These are phyloP conservation scores for Stramenopiles sp. DNA, from an alignment of 352 stramenopile species.

Conservation along the genomic window DNA sequence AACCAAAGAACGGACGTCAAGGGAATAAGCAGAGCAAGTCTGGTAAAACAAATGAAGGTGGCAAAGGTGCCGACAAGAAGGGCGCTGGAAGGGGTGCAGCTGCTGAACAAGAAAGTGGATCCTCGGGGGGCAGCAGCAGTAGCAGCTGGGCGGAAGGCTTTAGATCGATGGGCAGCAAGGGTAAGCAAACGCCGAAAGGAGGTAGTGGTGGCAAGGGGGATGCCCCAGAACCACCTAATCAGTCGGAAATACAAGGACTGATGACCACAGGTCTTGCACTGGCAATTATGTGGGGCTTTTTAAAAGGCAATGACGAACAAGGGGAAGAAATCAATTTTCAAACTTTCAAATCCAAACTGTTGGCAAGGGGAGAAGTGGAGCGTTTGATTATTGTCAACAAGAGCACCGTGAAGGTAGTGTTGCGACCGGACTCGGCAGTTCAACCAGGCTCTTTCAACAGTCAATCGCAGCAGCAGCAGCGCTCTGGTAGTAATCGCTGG, in stretches of 20 bases:
- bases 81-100: neutral
- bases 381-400: conserved; percentile 71
- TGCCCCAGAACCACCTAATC: neutral
- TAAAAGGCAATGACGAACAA: neutral
- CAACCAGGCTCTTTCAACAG: conserved; percentile 14
- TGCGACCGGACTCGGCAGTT: conserved; percentile 32
- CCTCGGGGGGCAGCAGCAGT: neutral
- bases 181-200: neutral
- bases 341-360: neutral
- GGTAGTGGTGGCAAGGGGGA: neutral
- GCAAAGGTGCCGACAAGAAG: neutral
- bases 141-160: neutral
- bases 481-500: conserved; percentile 26
- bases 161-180: neutral
- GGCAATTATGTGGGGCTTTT: neutral
- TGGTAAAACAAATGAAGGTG: too few species aligned
- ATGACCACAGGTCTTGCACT: neutral
- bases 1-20: neutral
- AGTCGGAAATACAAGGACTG: neutral
- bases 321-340: neutral
- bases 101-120: neutral
- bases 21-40: neutral
- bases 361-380: conserved; percentile 33
- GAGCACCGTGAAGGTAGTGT: conserved; percentile 60
- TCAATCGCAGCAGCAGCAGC: conserved; percentile 13